Percentiles rank a stretch among this genome's conserved stretches.
phyloP scores from a whole-genome alignment of 129 eudicot species.

The Apium graveolens region DNA sequence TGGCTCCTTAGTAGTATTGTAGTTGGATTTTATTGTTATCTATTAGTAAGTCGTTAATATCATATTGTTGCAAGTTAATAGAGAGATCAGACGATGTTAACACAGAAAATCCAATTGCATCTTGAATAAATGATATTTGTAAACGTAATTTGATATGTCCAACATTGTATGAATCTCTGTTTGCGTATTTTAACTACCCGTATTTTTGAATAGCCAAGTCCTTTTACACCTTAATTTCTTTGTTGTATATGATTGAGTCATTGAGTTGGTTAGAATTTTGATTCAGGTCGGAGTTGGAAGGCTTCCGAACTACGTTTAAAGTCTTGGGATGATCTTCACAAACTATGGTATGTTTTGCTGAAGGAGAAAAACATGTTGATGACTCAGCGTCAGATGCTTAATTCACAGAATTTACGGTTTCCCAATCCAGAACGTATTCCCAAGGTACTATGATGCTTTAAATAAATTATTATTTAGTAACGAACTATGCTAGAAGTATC shows the following conservation, averaged over 20 bases:
- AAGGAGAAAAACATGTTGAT: slow-evolving; percentile 93
- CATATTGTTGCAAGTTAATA: neutral
- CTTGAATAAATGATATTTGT: neutral
- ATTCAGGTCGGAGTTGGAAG: slow-evolving; percentile 89
- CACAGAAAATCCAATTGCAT: neutral
- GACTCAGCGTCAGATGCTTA: slow-evolving; percentile 91
- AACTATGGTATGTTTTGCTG: slow-evolving; percentile 80
- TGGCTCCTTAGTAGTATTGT: neutral
- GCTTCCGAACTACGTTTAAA: slow-evolving; percentile 81
- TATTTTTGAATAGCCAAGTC: neutral
- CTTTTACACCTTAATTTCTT: neutral
- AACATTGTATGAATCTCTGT: neutral
- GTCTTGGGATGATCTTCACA: slow-evolving; percentile 91
- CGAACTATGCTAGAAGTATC: neutral
- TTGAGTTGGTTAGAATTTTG: slow-evolving; percentile 7
- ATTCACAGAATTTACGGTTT: slow-evolving; percentile 77
- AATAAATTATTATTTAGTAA: neutral
- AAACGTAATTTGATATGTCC: neutral
- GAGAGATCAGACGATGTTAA: neutral
- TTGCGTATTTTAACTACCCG: too few relatives aligned
- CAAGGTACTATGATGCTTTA: slow-evolving; percentile 34
- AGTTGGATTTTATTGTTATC: neutral
- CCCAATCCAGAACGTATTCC: slow-evolving; percentile 85
- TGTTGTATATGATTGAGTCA: neutral
- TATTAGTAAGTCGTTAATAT: neutral